phyloP scores from a whole-genome alignment of 345 rosid species.

The Lumnitzera littorea region DNA sequence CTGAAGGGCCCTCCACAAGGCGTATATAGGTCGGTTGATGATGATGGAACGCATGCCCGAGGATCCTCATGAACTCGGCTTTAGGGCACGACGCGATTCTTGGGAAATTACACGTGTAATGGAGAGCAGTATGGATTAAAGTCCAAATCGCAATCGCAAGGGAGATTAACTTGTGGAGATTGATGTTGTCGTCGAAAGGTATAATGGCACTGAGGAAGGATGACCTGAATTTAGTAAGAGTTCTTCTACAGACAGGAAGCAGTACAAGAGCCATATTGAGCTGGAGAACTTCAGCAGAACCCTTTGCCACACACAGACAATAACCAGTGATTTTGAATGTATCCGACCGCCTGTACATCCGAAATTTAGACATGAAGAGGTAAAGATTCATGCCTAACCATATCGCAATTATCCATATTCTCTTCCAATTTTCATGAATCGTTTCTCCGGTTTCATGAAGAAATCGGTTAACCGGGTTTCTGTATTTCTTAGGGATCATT shows the following conservation, averaged over 20 bases:
- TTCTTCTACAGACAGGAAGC: conserved; percentile 71
- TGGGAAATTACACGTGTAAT: conserved; percentile 60
- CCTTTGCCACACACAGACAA: conserved; percentile 81
- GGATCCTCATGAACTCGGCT: conserved; percentile 30
- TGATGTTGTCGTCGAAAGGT: conserved; percentile 86
- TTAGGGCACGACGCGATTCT: conserved; percentile 31
- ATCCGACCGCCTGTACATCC: conserved; percentile 14
- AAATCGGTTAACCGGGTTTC: conserved; percentile 48
- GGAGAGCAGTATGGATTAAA: conserved; percentile 37
- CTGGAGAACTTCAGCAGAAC: conserved; percentile 70
- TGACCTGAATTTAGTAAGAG: conserved; percentile 67
- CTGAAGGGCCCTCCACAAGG: conserved; percentile 35
- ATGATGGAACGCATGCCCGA: conserved; percentile 31
- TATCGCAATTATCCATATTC: conserved; percentile 47
- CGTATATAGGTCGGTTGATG: conserved; percentile 54
- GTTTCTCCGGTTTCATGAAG: conserved; percentile 27
- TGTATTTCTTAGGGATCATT: conserved; percentile 68
- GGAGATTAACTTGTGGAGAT: conserved; percentile 73
- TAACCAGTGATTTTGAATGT: conserved; percentile 54
- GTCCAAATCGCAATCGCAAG: conserved; percentile 36
- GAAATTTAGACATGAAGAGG: conserved; percentile 65
- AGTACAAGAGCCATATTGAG: conserved; percentile 79
- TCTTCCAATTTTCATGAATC: conserved; percentile 53
- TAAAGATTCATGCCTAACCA: conserved; percentile 40
- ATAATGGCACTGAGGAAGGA: conserved; percentile 40